Base-by-base conservation (phyloP, 371 early-diverging fungal species). In the Mortierella sp. region DNA sequence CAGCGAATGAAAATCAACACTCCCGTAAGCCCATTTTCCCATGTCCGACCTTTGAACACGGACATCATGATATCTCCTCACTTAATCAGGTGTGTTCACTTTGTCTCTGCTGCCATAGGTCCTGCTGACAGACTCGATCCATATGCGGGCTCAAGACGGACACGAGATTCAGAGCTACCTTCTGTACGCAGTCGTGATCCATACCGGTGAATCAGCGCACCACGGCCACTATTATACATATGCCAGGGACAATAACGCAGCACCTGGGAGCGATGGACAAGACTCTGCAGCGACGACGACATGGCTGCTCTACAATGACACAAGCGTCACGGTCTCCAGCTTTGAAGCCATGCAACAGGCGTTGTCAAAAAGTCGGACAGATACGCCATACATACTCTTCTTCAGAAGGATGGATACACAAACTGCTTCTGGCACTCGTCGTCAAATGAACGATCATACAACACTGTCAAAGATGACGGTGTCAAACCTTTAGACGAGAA, bases 161-260 rank as follows among this genome's bases (percentile, higher is more conserved):
- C 54, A 50, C 26, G 70, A 50, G 24, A 21, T 32, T 7, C 54
- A 51, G 14, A 27, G 26, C 26, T 79, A 79, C 31, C 56, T 64
- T 15, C 64, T 79, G 7, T 70, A 65, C 9, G 71, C 78, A 9
- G 71, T 78, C 9, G 78, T 79, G 4, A 53, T 79, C 19, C 80
- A 79, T 26, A 70, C 80, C 15, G 80, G 80, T 7, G 56, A 59
- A 23, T 79, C 80, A 2, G 80, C 80, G 2, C 71, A 79, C 56
- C 78, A 79, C 61, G 80, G 80, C 7, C 80, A 79, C 58, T 79
- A 79, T 41, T 79, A 79, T 46, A 76, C 78, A 2, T 79, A 78
- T 41, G 80, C 78, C 14, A 76, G 48, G 31, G 78, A 79, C 4
- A 55, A 42, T 17, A 15, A 9, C 1, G n/a, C 17, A 8, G 28